phyloP scores from a whole-genome alignment of 2,329 filamentous ascomycete genomes.

The Corniculantispora saksenae region DNA sequence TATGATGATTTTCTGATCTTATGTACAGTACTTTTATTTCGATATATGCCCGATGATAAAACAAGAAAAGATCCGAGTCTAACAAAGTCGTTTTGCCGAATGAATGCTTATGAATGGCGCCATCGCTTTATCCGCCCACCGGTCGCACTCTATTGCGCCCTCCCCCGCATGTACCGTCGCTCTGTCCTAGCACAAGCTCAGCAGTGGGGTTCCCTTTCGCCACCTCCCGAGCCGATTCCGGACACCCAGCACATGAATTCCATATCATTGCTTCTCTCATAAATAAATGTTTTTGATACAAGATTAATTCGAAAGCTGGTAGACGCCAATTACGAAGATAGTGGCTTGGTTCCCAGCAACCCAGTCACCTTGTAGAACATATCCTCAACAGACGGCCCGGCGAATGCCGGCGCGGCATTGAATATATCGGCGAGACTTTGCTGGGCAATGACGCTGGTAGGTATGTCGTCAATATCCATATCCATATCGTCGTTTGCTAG shows the following conservation, averaged over 20 bases:
- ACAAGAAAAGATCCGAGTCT: constrained; percentile 6
- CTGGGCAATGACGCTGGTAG: constrained; percentile 63
- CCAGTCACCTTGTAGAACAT: constrained; percentile 72
- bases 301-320: neutral
- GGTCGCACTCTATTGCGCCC: constrained; percentile 11
- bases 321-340: constrained; percentile 28
- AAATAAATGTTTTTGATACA: constrained; percentile 2
- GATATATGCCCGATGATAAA: constrained; percentile 4
- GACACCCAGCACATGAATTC: neutral
- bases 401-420: constrained; percentile 67
- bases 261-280: constrained; percentile 21
- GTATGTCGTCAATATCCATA: constrained; percentile 51
- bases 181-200: neutral
- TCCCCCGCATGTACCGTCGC: neutral
- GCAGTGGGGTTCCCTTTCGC: neutral
- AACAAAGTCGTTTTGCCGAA: neutral
- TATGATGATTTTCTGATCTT: neutral
- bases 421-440: constrained; percentile 72
- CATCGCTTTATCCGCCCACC: constrained; percentile 16
- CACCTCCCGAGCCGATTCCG: constrained; percentile 5
- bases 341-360: constrained; percentile 58
- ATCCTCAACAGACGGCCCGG: constrained; percentile 71
- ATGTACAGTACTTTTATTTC: constrained; percentile 15
- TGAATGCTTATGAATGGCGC: constrained; percentile 19
- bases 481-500: constrained; percentile 45